Conservation (phyloP, 495 filamentous ascomycete species). For the Hyaloscypha finlandica region DNA sequence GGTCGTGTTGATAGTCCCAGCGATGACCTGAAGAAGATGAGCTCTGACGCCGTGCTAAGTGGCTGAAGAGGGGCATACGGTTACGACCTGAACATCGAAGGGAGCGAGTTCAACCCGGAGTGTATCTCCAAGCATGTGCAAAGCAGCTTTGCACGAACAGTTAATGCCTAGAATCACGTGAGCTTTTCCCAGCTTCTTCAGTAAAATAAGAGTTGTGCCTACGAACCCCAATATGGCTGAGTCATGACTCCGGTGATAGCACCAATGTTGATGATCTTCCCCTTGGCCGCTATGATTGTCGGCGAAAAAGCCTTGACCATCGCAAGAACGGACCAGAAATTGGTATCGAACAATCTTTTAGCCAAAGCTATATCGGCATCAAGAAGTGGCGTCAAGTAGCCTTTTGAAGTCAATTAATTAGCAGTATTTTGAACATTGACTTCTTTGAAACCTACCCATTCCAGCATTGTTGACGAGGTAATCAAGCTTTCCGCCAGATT, state of each 20-base stretch:
- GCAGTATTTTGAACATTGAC: background rate
- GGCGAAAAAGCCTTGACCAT: conserved; percentile 55
- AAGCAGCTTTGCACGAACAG: background rate
- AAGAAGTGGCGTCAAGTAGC: conserved; percentile 42
- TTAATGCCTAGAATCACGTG: too few species aligned
- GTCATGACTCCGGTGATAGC: conserved; percentile 43
- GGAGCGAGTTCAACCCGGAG: background rate
- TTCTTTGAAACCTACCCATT: conserved; percentile 27
- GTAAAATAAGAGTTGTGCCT: background rate
- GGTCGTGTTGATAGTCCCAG: too few species aligned
- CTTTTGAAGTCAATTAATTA: background rate
- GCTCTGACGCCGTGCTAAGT: too few species aligned
- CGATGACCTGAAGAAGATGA: too few species aligned
- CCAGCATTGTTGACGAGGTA: conserved; percentile 58
- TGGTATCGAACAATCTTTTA: conserved; percentile 48
- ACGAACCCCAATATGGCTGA: conserved; percentile 1
- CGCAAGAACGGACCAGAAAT: conserved; percentile 50
- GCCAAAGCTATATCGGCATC: conserved; percentile 47
- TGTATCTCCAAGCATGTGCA: background rate
- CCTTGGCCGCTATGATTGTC: conserved; percentile 44
- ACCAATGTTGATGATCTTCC: conserved; percentile 48
- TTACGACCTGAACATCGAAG: background rate
- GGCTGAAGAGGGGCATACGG: background rate
- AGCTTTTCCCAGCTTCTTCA: background rate
- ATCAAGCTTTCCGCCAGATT: conserved; percentile 42